Evolutionary conservation across 1,284 basidiomycete species (phyloP).

Genomic region (Trametes polyzona): DNA sequence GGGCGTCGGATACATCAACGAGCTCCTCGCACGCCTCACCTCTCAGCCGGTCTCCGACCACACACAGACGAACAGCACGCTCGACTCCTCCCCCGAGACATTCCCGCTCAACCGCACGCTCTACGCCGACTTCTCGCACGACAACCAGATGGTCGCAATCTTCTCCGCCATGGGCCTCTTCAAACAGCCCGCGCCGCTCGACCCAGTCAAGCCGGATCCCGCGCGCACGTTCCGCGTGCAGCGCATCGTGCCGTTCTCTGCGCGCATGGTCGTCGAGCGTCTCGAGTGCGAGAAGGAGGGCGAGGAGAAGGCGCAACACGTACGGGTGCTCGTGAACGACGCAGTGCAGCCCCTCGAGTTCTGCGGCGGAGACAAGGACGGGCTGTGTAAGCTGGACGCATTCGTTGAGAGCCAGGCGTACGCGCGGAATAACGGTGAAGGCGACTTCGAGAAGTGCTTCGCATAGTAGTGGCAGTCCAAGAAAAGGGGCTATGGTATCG

Average conservation of each 20-base stretch:
- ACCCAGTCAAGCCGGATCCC: constrained; percentile 45
- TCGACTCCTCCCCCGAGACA: constrained; percentile 64
- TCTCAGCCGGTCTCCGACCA: constrained; percentile 60
- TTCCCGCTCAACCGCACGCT: constrained; percentile 74
- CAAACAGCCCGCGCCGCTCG: constrained; percentile 41
- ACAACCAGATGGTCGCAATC: constrained; percentile 81
- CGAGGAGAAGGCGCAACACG: constrained; percentile 33
- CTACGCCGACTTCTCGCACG: constrained; percentile 83
- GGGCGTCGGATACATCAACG: constrained; percentile 84
- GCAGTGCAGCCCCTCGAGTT: constrained; percentile 65
- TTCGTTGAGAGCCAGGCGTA: constrained; percentile 78
- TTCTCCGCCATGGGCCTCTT: constrained; percentile 78
- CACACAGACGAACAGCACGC: constrained; percentile 82
- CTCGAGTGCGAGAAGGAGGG: constrained; percentile 47
- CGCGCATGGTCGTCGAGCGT: constrained; percentile 65
- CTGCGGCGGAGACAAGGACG: constrained; percentile 54
- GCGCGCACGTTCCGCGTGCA: constrained; percentile 59
- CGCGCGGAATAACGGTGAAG: constrained; percentile 63
- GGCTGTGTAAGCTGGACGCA: constrained; percentile 64
- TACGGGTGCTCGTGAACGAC: constrained; percentile 71
- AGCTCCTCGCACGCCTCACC: constrained; percentile 81
- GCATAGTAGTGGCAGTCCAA: constrained; percentile 11
- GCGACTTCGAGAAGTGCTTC: constrained; percentile 67
- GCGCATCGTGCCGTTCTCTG: constrained; percentile 68
- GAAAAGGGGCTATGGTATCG: too few species aligned